Base-by-base conservation (phyloP, 352 stramenopile genomes). In the Phytophthora pisi region DNA sequence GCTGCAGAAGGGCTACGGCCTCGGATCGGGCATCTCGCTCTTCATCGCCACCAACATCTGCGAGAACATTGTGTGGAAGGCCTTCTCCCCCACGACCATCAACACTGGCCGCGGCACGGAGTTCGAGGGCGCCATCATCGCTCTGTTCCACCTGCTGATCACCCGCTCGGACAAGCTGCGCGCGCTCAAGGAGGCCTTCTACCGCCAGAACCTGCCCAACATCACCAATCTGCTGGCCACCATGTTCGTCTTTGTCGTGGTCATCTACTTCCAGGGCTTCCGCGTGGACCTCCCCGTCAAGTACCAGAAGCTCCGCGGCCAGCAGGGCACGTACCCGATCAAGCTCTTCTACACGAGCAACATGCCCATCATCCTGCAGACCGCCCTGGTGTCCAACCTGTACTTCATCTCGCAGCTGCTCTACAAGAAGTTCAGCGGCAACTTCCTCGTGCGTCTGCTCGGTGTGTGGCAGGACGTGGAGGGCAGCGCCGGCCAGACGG, bases 321-420 rank as follows among this genome's bases (percentile, higher is more conserved):
- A 99, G 81, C 94, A 99, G 85, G 97, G 97, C 74, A 99, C 95
- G 66, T 99, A 99, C 91, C 98, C 98, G 65, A 99, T 99, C 93
- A 99, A 99, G 90, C 88, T 99, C 4, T 99, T 99, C 79, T 99
- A 99, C 94, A 99, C 97, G 52, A 99, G 96, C 66, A 99, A 99
- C 94, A 99, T 99, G 97, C 97, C 97, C 54, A 99, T 99, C 81
- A 99, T 99, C 66, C 82, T 99, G 45, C 97, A 99, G 84, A 99
- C 97, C 9, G 97, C 97, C 16, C 88, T 99, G 50, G 97, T 99
- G 47, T 99, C 93, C 67, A 99, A 99, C 88, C 78, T 99, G 50
- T 99, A 99, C 91, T 99, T 99, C 84, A 96, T 99, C 67, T 99
- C 93, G 74, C 97, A 99, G 86, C 82, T 99, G 26, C 84, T 99